Evolutionary conservation across 306 rosid genomes (phyloP), one percentile per base, ranked within the genome.

Genomic region (Ormosia semicastrata): DNA sequence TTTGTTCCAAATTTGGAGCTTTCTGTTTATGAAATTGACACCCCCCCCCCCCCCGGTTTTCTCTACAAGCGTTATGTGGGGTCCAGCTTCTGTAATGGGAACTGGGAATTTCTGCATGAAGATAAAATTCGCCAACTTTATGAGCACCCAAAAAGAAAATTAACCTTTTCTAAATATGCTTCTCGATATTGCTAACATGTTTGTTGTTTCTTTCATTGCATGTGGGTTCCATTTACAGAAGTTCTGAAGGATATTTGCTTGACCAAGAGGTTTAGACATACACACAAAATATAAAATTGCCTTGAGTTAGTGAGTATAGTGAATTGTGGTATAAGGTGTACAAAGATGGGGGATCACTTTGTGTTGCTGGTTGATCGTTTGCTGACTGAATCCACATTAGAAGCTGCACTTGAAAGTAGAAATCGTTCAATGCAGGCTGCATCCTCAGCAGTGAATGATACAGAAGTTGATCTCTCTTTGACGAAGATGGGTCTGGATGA

Each of bases 371-470:
- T 96, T 77, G 98, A 96, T 91, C 90, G 97, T 30, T 88, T 96
- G 87, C 81, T 96, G 9, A 96, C 98, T 12, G 99, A 96, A 62
- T 87, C 99, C n/a, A 93, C 98, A 40, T 87, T 96, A 84, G 97
- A 89, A 85, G 99, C 97, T 83, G 95, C 95, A 18, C 83, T 96
- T 17, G 94, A 92, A 78, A 92, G 97, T 89, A 77, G 92, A 82
- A 93, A 89, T 68, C 87, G 85, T 32, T 64, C 85, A 12, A 80
- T 89, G 85, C 91, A 85, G 81, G 88, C 96, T 17, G 85, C 97
- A 7, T 86, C 92, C 40, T 90, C 92, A 2, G 87, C 71, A 0
- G 80, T 79, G 72, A 87, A 83, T 14, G 87, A 81, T 36, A 9
- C 66, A 47, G 75, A 85, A 72, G 82, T 77, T 49, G 92, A 81